phyloP scores from a whole-genome alignment of 2,329 filamentous ascomycete species.

The Mycosphaerelloides madeirae region DNA sequence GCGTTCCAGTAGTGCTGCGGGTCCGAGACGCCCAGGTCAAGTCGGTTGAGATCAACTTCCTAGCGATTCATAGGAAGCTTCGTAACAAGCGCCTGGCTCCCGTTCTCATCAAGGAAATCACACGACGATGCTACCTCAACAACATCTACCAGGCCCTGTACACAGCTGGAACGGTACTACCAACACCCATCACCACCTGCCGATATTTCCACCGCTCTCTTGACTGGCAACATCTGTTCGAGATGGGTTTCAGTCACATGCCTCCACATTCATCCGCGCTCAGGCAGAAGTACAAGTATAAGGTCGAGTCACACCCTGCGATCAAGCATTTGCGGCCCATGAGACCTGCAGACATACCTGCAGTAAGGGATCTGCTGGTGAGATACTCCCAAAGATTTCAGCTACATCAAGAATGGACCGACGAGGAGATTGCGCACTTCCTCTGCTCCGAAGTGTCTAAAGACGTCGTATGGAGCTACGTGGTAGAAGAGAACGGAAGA shows the following conservation, averaged over 20 bases:
- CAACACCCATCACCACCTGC: conserved; percentile 86
- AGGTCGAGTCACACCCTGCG: conserved; percentile 63
- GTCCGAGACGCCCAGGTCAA: conserved; percentile 71
- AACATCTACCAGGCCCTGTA: conserved; percentile 94
- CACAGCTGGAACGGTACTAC: conserved; percentile 85
- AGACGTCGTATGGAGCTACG: conserved; percentile 89
- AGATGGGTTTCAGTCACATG: conserved; percentile 87
- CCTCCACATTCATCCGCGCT: conserved; percentile 77
- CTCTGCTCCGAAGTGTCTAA: conserved; percentile 69
- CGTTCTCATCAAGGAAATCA: conserved; percentile 96
- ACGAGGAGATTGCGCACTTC: conserved; percentile 84
- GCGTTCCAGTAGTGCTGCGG: conserved; percentile 77
- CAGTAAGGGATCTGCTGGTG: conserved; percentile 67
- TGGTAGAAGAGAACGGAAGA: conserved; percentile 71
- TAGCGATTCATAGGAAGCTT: conserved; percentile 97
- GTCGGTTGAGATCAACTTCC: conserved; percentile 93
- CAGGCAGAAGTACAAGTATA: conserved; percentile 81
- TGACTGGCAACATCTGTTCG: conserved; percentile 94
- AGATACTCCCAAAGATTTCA: conserved; percentile 77
- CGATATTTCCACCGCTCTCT: conserved; percentile 92
- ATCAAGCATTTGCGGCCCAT: conserved; percentile 75
- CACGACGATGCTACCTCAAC: conserved; percentile 78
- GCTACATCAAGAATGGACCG: conserved; percentile 74
- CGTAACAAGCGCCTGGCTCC: conserved; percentile 87
- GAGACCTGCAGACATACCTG: conserved; percentile 70